Base-by-base conservation (phyloP, 2,329 filamentous ascomycete genomes). In the Talaromyces sp. region DNA sequence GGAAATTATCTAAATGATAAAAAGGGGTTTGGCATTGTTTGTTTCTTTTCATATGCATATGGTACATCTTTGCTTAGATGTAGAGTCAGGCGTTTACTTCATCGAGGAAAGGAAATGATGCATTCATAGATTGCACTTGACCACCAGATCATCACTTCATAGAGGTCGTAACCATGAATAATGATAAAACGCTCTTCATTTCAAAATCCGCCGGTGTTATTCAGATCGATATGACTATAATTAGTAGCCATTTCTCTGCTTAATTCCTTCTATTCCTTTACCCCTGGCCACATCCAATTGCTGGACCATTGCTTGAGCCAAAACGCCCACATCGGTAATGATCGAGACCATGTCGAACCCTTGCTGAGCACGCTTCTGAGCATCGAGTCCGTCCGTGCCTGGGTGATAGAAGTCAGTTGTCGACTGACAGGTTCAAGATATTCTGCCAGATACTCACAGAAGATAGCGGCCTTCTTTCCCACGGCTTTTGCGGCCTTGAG, bases 271-370 rank as follows among this genome's bases (percentile, higher is more conserved):
- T 37, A n/a, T 22, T 10, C 37, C 46, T 10, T 57, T 41, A 2
- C 72, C 72, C 35, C 64, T 70, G 10, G 73, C 72, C 1, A 65
- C 60, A 35, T 64, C 64, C 33, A 75, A 59, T 33, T 73, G 66
- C 22, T 65, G 63, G 28, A 66, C 58, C 70, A 75, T 74, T 3
- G 63, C 68, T 11, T 66, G 63, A 25, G 66, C 65, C 15, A 75
- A 54, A 0, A 72, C 68, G 22, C 65, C 67, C 8, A 73, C 64
- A 62, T 75, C 73, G 7, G 73, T 75, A 17, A 65, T 70, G 13
- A 75, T 62, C 1, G 73, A 75, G 31, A 76, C 69, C 72, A 76
- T 70, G 63, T 74, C 70, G 35, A 76, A 76, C 37, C 73, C 73
- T 56, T 75, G 69, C 19, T 70, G 61, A 0, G 66, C 65, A 13